Evolutionary conservation across 805 yeast species (phyloP), one percentile per base, ranked within the genome.

Genomic region (Ogataea minuta): DNA sequence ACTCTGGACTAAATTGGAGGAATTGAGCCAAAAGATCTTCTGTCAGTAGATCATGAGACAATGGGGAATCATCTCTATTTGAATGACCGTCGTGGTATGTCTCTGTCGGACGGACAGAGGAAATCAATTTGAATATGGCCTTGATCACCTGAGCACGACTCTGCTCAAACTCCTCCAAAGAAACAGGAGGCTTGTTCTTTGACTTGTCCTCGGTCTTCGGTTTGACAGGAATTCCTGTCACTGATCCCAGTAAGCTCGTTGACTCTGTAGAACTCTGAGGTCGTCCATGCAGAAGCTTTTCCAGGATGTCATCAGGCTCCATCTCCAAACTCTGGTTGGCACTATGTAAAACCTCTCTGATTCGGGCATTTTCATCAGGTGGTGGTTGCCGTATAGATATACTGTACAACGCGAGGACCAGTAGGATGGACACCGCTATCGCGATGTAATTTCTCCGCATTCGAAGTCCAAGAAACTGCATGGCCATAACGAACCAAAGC

Each of bases 1-100:
- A 79, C 0, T 56, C 57, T 1, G 60, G 62, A 9, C 60, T 56
- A 23, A 79, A 55, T 36, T 71, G 71, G 16, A 80, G 58, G 27
- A 47, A 52, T 20, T 50, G 45, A 13, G 36, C 29, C n/a, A 51
- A 24, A 9, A 45, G 28, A 8, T 38, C 31, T 23, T 53, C 57
- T 1, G 50, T 28, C 10, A 47, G 29, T 6, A 47, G 3, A 6
- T 34, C 16, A n/a, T 34, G 43, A 14, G 43, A 46, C 23, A 46
- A 28, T 2, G 51, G 46, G 19, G 46, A 39, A 11, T 41, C 44
- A 13, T 39, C 39, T 14, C 49, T 32, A 24, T 39, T 39, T 20
- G 35, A 15, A 3, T 7, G 31, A 14, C 47, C 41, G 4, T 48
- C 48, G 2, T 35, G 36, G 39, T 49, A 49, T 16, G 29, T 15